Evolutionary conservation across 1,284 basidiomycete genomes (phyloP).

Genomic region (Ceratobasidium sp.): DNA sequence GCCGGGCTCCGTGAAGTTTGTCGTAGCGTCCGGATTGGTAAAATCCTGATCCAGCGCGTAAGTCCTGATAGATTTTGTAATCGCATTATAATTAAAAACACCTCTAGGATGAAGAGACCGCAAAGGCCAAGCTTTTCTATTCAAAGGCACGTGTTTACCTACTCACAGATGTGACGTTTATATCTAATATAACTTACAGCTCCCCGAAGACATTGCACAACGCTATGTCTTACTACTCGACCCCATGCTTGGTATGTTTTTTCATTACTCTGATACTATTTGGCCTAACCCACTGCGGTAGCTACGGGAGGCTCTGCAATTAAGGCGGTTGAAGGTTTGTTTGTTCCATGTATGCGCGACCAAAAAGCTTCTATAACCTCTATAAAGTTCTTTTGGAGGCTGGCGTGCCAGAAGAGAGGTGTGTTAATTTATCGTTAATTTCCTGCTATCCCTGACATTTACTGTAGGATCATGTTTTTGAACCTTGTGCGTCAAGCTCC

Average conservation of each 20-base stretch:
- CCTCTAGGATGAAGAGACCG: conserved; percentile 88
- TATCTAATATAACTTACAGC: conserved; percentile 64
- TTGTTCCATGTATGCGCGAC: conserved; percentile 30
- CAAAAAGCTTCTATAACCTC: neutral
- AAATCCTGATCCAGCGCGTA: conserved; percentile 94
- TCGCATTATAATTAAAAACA: neutral
- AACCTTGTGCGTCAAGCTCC: conserved; percentile 76
- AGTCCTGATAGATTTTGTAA: conserved; percentile 48
- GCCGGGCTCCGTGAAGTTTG: conserved; percentile 94
- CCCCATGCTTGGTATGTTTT: conserved; percentile 90
- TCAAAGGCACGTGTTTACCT: conserved; percentile 70
- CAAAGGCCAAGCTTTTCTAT: conserved; percentile 90
- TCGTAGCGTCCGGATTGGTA: conserved; percentile 89
- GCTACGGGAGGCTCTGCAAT: conserved; percentile 98
- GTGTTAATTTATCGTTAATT: neutral
- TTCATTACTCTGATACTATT: conserved; percentile 1
- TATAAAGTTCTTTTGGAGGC: conserved; percentile 83
- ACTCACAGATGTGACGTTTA: neutral
- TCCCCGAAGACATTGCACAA: conserved; percentile 91
- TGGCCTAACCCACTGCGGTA: conserved; percentile 55
- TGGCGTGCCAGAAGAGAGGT: conserved; percentile 71
- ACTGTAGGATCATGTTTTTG: conserved; percentile 95
- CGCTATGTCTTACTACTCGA: conserved; percentile 96
- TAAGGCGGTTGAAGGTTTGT: conserved; percentile 85
- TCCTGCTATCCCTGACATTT: conserved; percentile 55